Evolutionary conservation across 192 early-diverging fungal genomes (phyloP).

Genomic region (Backusella psychrophila): DNA sequence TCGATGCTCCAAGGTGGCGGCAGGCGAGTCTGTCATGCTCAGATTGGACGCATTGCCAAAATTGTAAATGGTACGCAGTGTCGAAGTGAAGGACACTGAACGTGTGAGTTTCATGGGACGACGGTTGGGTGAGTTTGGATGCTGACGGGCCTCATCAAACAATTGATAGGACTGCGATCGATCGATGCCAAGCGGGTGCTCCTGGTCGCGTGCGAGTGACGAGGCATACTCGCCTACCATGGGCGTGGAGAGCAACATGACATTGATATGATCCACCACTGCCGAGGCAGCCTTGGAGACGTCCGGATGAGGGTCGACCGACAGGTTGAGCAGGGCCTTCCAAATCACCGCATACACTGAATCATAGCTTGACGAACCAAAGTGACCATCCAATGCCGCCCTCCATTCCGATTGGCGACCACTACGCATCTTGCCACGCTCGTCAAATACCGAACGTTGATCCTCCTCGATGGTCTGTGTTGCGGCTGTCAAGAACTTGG

Average conservation of each 20-base stretch:
- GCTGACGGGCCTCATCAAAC: neutral
- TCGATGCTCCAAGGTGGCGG: neutral
- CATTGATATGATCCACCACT: slow-evolving; percentile 73
- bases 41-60: slow-evolving; percentile 22
- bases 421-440: slow-evolving; percentile 20
- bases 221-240: slow-evolving; percentile 34
- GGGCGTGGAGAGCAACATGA: slow-evolving; percentile 35
- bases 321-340: slow-evolving; percentile 82
- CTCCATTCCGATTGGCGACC: slow-evolving; percentile 19
- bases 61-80: slow-evolving; percentile 35
- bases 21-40: neutral
- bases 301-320: slow-evolving; percentile 77
- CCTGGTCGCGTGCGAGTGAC: slow-evolving; percentile 14
- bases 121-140: neutral
- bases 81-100: slow-evolving; percentile 36
- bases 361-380: slow-evolving; percentile 38
- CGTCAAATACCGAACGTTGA: slow-evolving; percentile 20
- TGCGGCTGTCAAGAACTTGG: slow-evolving; percentile 65
- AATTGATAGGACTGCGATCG: slow-evolving; percentile 23
- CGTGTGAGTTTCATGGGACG: slow-evolving; percentile 36
- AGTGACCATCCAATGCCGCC: slow-evolving; percentile 19
- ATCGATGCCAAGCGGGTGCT: neutral
- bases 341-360: slow-evolving; percentile 68
- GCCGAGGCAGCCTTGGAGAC: slow-evolving; percentile 66
- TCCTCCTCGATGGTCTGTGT: slow-evolving; percentile 46